Conservation (phyloP, 1,284 basidiomycete genomes). For the Pulveroboletus ridleyi region DNA sequence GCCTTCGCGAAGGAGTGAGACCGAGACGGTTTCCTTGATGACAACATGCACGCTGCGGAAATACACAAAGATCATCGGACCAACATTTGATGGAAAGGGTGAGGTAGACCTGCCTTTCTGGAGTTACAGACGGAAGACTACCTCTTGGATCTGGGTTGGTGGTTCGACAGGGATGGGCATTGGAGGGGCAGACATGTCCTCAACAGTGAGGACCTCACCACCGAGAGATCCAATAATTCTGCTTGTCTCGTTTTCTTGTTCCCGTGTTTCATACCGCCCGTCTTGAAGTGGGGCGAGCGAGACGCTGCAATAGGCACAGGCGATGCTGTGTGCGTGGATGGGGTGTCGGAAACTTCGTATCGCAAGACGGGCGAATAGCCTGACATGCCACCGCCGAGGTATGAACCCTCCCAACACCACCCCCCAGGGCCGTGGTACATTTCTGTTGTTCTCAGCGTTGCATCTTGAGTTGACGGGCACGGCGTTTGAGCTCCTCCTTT, state of each 20-base stretch:
- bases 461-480: slow-evolving; percentile 98
- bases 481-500: slow-evolving; percentile 98
- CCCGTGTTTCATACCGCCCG: slow-evolving; percentile 97
- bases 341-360: slow-evolving; percentile 67
- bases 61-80: not conserved
- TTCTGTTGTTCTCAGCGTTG: slow-evolving; percentile 94
- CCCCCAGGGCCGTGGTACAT: slow-evolving; percentile 57
- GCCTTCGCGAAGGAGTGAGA: slow-evolving; percentile 89
- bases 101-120: slow-evolving; percentile 65
- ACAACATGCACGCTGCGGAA: slow-evolving; percentile 81
- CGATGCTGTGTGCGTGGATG: slow-evolving; percentile 53
- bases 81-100: not conserved
- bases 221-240: slow-evolving; percentile 88
- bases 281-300: slow-evolving; percentile 88
- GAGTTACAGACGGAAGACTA: slow-evolving; percentile 79
- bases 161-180: slow-evolving; percentile 57
- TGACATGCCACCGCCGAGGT: slow-evolving; percentile 68
- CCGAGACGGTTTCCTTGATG: slow-evolving; percentile 85
- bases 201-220: slow-evolving; percentile 70
- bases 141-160: slow-evolving; percentile 57
- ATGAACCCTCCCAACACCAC: slow-evolving; percentile 56
- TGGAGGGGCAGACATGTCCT: slow-evolving; percentile 64
- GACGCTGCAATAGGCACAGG: slow-evolving; percentile 53
- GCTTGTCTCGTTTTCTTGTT: slow-evolving; percentile 90
- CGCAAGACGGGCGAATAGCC: slow-evolving; percentile 77